A percentile compares a stretch with the other conserved stretches of the same genome.
phyloP scores from a whole-genome alignment of 2,329 filamentous ascomycete genomes.

The Aspergillus oerlinghausenensis region DNA sequence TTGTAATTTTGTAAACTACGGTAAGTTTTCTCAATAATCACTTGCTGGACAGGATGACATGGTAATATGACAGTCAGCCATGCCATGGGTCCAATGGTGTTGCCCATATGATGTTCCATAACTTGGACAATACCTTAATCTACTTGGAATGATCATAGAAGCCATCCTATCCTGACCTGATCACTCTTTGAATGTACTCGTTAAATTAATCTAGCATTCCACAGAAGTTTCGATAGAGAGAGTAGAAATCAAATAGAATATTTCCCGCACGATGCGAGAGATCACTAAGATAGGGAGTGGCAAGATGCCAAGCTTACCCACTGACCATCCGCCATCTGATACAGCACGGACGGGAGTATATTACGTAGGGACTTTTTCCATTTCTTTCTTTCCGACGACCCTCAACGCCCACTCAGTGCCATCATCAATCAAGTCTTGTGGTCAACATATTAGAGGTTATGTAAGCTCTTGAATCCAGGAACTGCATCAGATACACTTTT shows the following conservation, averaged over 20 bases:
- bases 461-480: background rate
- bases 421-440: background rate
- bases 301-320: background rate
- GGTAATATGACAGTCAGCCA: background rate
- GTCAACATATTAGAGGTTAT: background rate
- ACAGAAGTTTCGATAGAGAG: background rate
- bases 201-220: background rate
- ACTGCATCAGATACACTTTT: background rate
- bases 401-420: background rate
- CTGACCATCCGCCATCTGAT: background rate
- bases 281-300: background rate
- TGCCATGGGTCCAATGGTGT: background rate
- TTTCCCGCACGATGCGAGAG: background rate
- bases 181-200: background rate
- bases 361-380: constrained; percentile 15
- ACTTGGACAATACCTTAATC: background rate
- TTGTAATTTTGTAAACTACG: background rate
- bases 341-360: background rate
- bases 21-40: background rate
- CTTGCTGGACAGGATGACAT: background rate
- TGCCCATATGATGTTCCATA: background rate
- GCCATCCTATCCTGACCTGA: background rate
- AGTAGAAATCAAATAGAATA: background rate
- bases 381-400: constrained; percentile 4
- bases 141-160: background rate